Percentiles rank a stretch among this genome's conserved stretches.
These are phyloP conservation scores for Umbelopsis isabellina DNA, from an alignment of 192 early-diverging fungal genomes.

Conservation along the genomic window DNA sequence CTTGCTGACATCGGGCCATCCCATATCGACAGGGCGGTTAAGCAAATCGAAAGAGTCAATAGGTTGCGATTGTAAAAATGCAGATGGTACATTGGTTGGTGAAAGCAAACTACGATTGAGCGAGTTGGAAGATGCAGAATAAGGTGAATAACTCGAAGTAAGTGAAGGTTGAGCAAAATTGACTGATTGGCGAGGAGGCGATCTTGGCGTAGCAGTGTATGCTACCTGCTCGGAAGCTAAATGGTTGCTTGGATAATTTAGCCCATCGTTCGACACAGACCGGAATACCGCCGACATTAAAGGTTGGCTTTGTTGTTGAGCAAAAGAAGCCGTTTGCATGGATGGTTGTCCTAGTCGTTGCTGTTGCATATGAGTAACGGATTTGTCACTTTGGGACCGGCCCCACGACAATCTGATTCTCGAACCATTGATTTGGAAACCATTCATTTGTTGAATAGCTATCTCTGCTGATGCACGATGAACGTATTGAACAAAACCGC, in stretches of 20 bases:
- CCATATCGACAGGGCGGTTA: constrained; percentile 13
- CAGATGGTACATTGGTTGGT: constrained; percentile 14
- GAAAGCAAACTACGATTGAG: constrained; percentile 9
- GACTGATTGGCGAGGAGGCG: background rate
- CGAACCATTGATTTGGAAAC: constrained; percentile 76
- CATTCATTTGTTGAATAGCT: constrained; percentile 91
- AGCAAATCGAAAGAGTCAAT: constrained; percentile 16
- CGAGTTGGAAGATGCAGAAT: background rate
- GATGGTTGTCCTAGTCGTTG: background rate
- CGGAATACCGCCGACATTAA: constrained; percentile 5
- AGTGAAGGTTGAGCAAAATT: constrained; percentile 13
- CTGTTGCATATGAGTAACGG: constrained; percentile 17
- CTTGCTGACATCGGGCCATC: constrained; percentile 16
- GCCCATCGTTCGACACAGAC: background rate
- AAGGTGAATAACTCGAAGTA: constrained; percentile 6
- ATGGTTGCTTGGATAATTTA: too few species aligned
- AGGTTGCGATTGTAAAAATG: constrained; percentile 13
- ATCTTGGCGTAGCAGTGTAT: background rate
- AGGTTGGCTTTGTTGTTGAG: background rate
- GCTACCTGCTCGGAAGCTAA: too few species aligned
- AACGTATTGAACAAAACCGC: constrained; percentile 94
- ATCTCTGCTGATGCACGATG: constrained; percentile 83
- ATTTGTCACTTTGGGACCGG: constrained; percentile 51
- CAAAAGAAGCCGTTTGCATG: constrained; percentile 4
- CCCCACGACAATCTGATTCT: constrained; percentile 63